These are phyloP conservation scores for Graphium sp. DNA, from an alignment of 2,329 filamentous ascomycete species.

Conservation along the genomic window DNA sequence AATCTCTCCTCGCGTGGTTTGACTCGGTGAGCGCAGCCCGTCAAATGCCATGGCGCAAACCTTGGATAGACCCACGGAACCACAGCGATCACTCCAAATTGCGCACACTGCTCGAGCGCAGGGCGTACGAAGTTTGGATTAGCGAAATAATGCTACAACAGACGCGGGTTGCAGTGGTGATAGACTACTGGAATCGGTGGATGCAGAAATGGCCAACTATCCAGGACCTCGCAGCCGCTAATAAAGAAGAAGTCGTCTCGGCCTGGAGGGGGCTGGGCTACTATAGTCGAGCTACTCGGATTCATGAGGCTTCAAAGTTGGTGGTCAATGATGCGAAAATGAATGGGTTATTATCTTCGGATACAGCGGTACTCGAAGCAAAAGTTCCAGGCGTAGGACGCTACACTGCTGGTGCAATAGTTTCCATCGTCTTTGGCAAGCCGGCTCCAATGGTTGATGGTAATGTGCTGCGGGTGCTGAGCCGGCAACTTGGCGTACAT, in stretches of 20 bases:
- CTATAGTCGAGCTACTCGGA: slow-evolving; percentile 44
- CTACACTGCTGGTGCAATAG: slow-evolving; percentile 46
- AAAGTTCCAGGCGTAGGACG: slow-evolving; percentile 41
- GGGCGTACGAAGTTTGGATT: slow-evolving; percentile 51
- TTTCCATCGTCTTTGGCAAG: slow-evolving; percentile 43
- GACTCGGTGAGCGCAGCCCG: slow-evolving; percentile 25
- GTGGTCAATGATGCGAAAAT: slow-evolving; percentile 24
- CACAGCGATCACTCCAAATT: slow-evolving; percentile 15
- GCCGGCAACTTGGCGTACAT: slow-evolving; percentile 39
- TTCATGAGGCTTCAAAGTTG: slow-evolving; percentile 36
- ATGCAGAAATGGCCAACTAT: slow-evolving; percentile 44
- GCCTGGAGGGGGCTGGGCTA: slow-evolving; percentile 47
- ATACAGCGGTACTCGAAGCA: slow-evolving; percentile 24
- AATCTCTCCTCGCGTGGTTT: slow-evolving; percentile 31
- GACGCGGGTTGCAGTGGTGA: slow-evolving; percentile 43
- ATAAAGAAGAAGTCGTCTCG: slow-evolving; percentile 35
- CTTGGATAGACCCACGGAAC: slow-evolving; percentile 30
- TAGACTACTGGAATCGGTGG: slow-evolving; percentile 48
- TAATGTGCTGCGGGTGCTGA: slow-evolving; percentile 44
- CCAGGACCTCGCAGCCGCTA: slow-evolving; percentile 33
- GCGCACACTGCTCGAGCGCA: slow-evolving; percentile 25
- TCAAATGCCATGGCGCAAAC: slow-evolving; percentile 42
- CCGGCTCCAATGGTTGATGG: slow-evolving; percentile 46
- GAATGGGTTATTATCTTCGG: slow-evolving; percentile 30
- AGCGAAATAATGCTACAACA: slow-evolving; percentile 53